phyloP scores from a whole-genome alignment of 2,329 filamentous ascomycete species.

The Paraphoma chrysanthemicola region DNA sequence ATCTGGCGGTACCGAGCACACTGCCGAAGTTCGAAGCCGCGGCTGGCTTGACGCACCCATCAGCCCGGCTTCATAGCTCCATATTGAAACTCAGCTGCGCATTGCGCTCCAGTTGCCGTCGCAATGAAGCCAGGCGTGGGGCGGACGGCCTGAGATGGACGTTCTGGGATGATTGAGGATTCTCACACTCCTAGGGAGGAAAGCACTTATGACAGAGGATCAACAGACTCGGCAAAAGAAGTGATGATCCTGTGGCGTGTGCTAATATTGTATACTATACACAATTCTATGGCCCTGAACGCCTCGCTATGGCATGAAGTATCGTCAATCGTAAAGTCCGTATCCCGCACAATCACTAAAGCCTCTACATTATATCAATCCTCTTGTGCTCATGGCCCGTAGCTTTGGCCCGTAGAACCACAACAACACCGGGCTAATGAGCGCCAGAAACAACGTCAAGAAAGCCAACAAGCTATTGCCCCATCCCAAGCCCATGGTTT shows the following conservation, averaged over 20 bases:
- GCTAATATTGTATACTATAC: no score
- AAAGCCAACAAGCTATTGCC: constrained; percentile 64
- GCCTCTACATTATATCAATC: constrained; percentile 5
- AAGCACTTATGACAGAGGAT: no score
- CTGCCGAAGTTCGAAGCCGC: constrained; percentile 2
- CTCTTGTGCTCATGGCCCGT: constrained; percentile 27
- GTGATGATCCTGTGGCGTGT: no score
- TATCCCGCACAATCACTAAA: background rate
- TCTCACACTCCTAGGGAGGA: no score
- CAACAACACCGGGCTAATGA: constrained; percentile 55
- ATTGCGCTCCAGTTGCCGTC: background rate
- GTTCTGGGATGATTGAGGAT: background rate
- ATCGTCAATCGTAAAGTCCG: background rate
- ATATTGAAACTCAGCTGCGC: background rate
- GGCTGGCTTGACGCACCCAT: background rate
- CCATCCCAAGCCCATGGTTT: constrained; percentile 63
- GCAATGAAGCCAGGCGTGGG: background rate
- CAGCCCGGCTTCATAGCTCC: background rate
- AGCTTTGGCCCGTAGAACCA: constrained; percentile 52
- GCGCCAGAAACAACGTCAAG: constrained; percentile 55
- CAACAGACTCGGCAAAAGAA: no score
- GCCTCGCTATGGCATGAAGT: no score
- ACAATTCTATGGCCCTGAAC: no score
- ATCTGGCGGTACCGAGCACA: background rate
- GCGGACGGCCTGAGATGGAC: background rate